Percentiles rank a stretch among this genome's conserved stretches.
Evolutionary conservation across 306 rosid genomes (phyloP).

Genomic region (Trifolium fragiferum): DNA sequence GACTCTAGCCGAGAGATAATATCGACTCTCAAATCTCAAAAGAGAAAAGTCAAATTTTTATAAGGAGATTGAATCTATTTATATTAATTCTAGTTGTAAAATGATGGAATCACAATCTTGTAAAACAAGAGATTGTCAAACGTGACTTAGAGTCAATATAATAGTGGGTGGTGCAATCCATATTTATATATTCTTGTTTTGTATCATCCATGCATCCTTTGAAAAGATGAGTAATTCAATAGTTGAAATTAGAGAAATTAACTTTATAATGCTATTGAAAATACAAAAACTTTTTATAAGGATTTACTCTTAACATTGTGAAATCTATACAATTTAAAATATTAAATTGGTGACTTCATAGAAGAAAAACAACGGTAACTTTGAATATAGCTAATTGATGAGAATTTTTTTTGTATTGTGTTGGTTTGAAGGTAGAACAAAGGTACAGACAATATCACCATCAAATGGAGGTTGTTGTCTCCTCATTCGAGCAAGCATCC

Average conservation of each 20-base stretch:
- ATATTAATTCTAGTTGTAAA: no score
- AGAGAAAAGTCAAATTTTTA: not conserved
- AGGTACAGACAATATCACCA: slow-evolving; percentile 95
- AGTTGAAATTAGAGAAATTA: not conserved
- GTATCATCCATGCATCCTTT: not conserved
- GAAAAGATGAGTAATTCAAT: not conserved
- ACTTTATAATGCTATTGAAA: not conserved
- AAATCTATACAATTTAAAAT: no score
- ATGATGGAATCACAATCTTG: not conserved
- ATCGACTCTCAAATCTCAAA: not conserved
- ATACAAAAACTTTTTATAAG: no score
- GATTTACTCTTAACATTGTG: not conserved
- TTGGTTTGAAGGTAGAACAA: slow-evolving; percentile 76
- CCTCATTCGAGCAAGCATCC: slow-evolving; percentile 84
- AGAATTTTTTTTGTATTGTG: not conserved
- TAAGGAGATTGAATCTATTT: not conserved
- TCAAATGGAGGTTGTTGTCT: slow-evolving; percentile 91
- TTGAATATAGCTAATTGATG: no score
- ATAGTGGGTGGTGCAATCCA: not conserved
- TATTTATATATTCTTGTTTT: not conserved
- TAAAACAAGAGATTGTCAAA: not conserved
- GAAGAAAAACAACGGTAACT: no score
- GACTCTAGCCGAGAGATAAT: no score
- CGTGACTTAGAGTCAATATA: not conserved
- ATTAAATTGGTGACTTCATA: no score